These are phyloP conservation scores for Venturiaceae sp. DNA, from an alignment of 2,329 filamentous ascomycete genomes.

Conservation along the genomic window DNA sequence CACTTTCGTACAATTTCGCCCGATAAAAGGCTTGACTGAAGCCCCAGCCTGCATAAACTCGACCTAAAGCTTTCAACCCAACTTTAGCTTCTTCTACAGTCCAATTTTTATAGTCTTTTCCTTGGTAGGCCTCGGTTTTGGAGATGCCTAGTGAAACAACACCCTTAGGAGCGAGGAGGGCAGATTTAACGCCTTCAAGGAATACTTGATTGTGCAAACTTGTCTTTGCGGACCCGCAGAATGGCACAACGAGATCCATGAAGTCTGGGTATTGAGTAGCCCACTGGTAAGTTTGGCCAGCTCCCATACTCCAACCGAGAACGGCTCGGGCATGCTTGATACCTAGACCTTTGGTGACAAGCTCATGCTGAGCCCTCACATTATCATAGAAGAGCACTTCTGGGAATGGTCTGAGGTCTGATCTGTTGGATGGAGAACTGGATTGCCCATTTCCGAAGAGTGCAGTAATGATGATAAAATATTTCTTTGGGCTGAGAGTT, in stretches of 20 bases:
- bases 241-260: conserved; percentile 55
- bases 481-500: conserved; percentile 53
- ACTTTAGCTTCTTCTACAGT: conserved; percentile 41
- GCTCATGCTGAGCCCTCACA: conserved; percentile 54
- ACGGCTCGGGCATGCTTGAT: conserved; percentile 53
- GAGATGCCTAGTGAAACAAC: conserved; percentile 42
- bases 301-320: conserved; percentile 64
- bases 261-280: conserved; percentile 53
- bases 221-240: conserved; percentile 56
- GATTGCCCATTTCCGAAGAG: conserved; percentile 62
- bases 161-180: conserved; percentile 48
- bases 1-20: conserved; percentile 55
- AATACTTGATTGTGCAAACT: conserved; percentile 60
- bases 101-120: conserved; percentile 38
- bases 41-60: conserved; percentile 74
- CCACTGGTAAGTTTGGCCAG: conserved; percentile 57
- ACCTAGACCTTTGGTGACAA: conserved; percentile 54
- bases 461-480: conserved; percentile 60
- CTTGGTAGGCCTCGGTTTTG: conserved; percentile 30
- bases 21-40: conserved; percentile 74
- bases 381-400: conserved; percentile 59
- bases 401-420: conserved; percentile 47
- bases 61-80: conserved; percentile 60
- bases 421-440: conserved; percentile 55
- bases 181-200: conserved; percentile 52